Evolutionary conservation across 768 basidiomycete species (phyloP), one percentile per base, ranked within the genome.

Genomic region (Lactarius pseudohatsudake): DNA sequence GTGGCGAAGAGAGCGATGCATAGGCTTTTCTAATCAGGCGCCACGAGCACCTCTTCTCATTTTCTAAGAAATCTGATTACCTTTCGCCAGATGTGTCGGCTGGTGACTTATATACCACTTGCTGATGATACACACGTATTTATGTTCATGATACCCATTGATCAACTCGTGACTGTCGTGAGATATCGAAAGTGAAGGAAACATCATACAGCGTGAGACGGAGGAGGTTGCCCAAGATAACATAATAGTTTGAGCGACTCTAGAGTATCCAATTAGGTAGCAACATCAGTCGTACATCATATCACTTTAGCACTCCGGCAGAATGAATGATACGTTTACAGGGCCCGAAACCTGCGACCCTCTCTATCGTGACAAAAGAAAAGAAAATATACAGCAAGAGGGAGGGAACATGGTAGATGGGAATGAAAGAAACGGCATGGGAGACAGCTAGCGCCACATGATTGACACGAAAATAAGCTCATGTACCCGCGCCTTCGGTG

Each of bases 211-310:
- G 22, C 50, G 22, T 50, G 50, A 43, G 40, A 58, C n/a, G 38
- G 26, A 6, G 22, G 36, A 56, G 61, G 66, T 54, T 53, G 66
- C 66, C 58, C 62, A 64, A 64, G 57, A 41, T 50, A 54, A 60
- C 61, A 64, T 67, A 59, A 67, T 67, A 67, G 58, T 47, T 58
- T 59, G 66, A 59, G 62, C 66, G 28, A 64, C 28, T 67, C 66
- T 67, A 67, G 26, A 64, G 58, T 67, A 67, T 64, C 66, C 66
- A 60, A 67, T 67, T 67, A 67, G 58, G 56, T 58, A 59, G 50
- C 65, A 36, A 55, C 57, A 28, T 47, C 62, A 45, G 53, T 67
- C 66, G 43, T 67, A 67, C 66, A 67, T 59, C 66, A 67, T 62
- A 54, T 38, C 66, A 53, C 47, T 1, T 47, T 54, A 38, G 57